These are phyloP conservation scores for Panaeolus cyanescens DNA, from an alignment of 768 basidiomycete species.

Conservation along the genomic window DNA sequence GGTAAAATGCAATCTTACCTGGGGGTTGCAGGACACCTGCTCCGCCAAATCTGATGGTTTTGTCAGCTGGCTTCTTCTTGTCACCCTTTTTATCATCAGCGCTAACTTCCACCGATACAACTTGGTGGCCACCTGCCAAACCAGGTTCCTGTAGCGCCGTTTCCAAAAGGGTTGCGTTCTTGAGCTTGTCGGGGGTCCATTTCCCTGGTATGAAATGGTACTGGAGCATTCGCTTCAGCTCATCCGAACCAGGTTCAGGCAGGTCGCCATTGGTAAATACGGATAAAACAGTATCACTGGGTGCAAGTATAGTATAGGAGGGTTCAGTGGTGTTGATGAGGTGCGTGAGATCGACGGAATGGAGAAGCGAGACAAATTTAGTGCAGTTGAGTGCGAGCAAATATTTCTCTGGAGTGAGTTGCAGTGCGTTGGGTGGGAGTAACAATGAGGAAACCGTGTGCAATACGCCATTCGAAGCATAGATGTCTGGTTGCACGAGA, in stretches of 20 bases:
- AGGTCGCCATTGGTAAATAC: constrained; percentile 53
- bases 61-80: constrained; percentile 46
- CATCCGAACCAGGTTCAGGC: constrained; percentile 65
- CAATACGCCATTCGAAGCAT: constrained; percentile 93
- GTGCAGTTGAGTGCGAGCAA: constrained; percentile 92
- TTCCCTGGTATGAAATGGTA: constrained; percentile 93
- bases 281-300: constrained; percentile 80
- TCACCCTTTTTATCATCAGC: constrained; percentile 47
- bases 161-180: constrained; percentile 73
- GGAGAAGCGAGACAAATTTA: constrained; percentile 85
- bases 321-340: constrained; percentile 71
- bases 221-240: constrained; percentile 70
- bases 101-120: constrained; percentile 67
- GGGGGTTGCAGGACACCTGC: constrained; percentile 78
- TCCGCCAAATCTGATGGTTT: constrained; percentile 78
- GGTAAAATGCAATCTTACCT: constrained; percentile 46
- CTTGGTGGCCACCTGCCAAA: constrained; percentile 68
- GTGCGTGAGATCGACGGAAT: constrained; percentile 72
- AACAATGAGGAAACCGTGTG: constrained; percentile 88
- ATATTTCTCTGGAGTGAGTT: constrained; percentile 92
- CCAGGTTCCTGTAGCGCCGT: constrained; percentile 78
- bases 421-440: constrained; percentile 71
- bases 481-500: constrained; percentile 79
- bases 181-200: constrained; percentile 70
- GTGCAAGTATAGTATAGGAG: constrained; percentile 89